These are phyloP conservation scores for Dunaliella primolecta DNA, from an alignment of 139 green algal genomes.

Conservation along the genomic window DNA sequence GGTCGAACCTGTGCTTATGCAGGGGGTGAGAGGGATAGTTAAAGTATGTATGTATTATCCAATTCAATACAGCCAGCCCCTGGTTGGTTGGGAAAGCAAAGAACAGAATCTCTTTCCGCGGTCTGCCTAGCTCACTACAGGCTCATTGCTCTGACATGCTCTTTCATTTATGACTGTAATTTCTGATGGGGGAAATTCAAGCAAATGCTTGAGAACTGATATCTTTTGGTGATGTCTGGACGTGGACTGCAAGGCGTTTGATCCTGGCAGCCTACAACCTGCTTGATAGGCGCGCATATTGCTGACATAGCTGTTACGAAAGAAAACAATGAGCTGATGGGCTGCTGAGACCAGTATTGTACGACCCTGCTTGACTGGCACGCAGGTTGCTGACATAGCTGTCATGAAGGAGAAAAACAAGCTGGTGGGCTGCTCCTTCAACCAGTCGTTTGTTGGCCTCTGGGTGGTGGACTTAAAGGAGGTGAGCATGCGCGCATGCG, in stretches of 20 bases:
- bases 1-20: too few species aligned
- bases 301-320: constrained; percentile 12
- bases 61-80: too few species aligned
- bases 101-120: too few species aligned
- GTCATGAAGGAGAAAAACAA: constrained; percentile 43
- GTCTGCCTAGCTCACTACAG: too few species aligned
- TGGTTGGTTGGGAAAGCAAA: too few species aligned
- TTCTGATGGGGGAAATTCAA: not conserved
- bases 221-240: too few species aligned
- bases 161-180: too few species aligned
- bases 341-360: not conserved
- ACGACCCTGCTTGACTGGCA: too few species aligned
- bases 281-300: not conserved
- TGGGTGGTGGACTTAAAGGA: constrained; percentile 51
- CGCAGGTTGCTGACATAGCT: constrained; percentile 20
- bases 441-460: constrained; percentile 50
- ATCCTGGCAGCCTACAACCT: not conserved
- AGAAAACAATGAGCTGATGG: constrained; percentile 50
- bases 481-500: constrained; percentile 3
- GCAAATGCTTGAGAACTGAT: not conserved
- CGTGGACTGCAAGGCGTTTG: not conserved
- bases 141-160: too few species aligned
- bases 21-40: too few species aligned
- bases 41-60: too few species aligned
- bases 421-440: constrained; percentile 55